phyloP scores from a whole-genome alignment of 2,329 filamentous ascomycete species.

The Sporothrix brunneoviolacea region DNA sequence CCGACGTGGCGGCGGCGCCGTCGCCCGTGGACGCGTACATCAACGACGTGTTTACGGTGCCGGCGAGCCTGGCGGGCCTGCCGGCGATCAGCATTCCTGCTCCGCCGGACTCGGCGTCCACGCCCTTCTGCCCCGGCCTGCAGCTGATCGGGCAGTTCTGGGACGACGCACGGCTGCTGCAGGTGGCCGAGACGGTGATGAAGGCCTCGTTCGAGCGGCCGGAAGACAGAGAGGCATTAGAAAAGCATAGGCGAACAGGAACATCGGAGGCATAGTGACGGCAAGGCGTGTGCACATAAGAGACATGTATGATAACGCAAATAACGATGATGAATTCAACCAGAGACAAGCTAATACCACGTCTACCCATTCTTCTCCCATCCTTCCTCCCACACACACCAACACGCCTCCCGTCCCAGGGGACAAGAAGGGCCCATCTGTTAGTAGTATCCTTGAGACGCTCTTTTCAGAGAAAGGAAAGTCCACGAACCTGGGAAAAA shows the following conservation, averaged over 20 bases:
- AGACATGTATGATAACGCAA: slow-evolving; percentile 1
- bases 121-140: slow-evolving; percentile 44
- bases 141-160: slow-evolving; percentile 79
- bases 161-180: slow-evolving; percentile 60
- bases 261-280: background rate
- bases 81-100: slow-evolving; percentile 82
- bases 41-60: slow-evolving; percentile 94
- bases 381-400: background rate
- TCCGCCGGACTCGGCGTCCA: slow-evolving; percentile 22
- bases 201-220: slow-evolving; percentile 14
- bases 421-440: background rate
- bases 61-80: slow-evolving; percentile 83
- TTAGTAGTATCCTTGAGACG: slow-evolving; percentile 15
- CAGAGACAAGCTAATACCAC: background rate
- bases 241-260: slow-evolving; percentile 8
- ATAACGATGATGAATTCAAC: no score
- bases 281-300: background rate
- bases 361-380: no score
- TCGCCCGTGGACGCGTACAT: slow-evolving; percentile 69
- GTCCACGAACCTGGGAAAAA: slow-evolving; percentile 11
- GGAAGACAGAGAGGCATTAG: slow-evolving; percentile 12
- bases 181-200: slow-evolving; percentile 44
- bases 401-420: background rate
- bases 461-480: slow-evolving; percentile 2
- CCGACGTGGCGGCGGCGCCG: slow-evolving; percentile 29